A percentile compares a stretch with the other conserved stretches of the same genome.
These are phyloP conservation scores for Escallonia herrerae DNA, from an alignment of 129 eudicot genomes.

Conservation along the genomic window DNA sequence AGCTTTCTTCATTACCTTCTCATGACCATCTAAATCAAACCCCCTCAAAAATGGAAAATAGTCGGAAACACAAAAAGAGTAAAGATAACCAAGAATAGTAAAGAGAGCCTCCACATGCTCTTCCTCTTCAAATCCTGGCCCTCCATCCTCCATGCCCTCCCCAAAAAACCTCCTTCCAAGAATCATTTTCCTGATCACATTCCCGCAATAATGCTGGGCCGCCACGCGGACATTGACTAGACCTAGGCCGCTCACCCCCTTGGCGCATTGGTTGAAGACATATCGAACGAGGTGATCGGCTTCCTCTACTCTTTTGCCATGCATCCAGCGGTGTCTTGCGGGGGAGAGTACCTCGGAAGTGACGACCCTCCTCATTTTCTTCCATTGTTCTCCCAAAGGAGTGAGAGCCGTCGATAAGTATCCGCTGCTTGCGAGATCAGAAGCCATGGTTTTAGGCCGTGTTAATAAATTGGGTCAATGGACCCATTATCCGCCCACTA, in stretches of 20 bases:
- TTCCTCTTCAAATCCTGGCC: slow-evolving; percentile 30
- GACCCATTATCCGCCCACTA: too few relatives aligned
- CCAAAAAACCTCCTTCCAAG: slow-evolving; percentile 29
- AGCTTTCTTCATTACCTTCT: slow-evolving; percentile 9
- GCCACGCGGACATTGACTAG: slow-evolving; percentile 18
- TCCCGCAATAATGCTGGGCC: slow-evolving; percentile 26
- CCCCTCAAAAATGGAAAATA: slow-evolving; percentile 28
- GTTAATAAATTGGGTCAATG: too few relatives aligned
- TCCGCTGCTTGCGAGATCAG: slow-evolving; percentile 15
- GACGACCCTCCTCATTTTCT: slow-evolving; percentile 28
- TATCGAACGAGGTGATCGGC: slow-evolving; percentile 24
- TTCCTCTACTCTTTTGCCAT: slow-evolving; percentile 16
- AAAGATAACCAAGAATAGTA: not conserved
- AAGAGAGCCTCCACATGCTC: slow-evolving; percentile 27
- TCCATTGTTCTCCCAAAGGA: slow-evolving; percentile 31
- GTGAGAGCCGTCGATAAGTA: slow-evolving; percentile 12
- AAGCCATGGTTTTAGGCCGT: slow-evolving; percentile 25
- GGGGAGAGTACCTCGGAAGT: slow-evolving; percentile 9
- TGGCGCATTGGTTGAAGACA: slow-evolving; percentile 6
- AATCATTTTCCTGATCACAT: slow-evolving; percentile 16
- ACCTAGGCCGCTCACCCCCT: not conserved
- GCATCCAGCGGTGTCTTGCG: slow-evolving; percentile 9
- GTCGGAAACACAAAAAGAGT: slow-evolving; percentile 26
- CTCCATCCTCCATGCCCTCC: slow-evolving; percentile 22
- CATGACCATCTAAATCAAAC: slow-evolving; percentile 33